phyloP scores from a whole-genome alignment of 2,329 filamentous ascomycete genomes.

The Simplicillium aogashimaense region DNA sequence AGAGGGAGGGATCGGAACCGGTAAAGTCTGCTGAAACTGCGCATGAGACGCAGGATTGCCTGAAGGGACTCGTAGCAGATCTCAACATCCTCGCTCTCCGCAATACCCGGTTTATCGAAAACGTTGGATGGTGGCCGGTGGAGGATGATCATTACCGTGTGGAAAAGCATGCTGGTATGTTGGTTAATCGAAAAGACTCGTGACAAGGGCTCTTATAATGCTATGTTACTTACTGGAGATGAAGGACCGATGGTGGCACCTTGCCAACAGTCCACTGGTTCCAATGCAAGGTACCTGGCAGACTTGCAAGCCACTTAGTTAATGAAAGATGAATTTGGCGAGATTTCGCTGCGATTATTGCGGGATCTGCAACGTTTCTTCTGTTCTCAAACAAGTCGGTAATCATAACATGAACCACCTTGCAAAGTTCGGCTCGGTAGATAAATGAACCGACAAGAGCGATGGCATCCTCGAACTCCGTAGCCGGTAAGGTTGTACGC shows the following conservation, averaged over 20 bases:
- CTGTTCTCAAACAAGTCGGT: conserved; percentile 40
- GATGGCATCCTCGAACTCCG: conserved; percentile 34
- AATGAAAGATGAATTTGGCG: conserved; percentile 35
- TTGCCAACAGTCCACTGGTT: conserved; percentile 38
- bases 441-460: conserved; percentile 33
- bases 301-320: conserved; percentile 33
- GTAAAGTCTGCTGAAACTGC: conserved; percentile 32
- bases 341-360: conserved; percentile 29
- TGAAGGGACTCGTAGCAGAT: conserved; percentile 39
- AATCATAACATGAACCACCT: conserved; percentile 39
- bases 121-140: conserved; percentile 35
- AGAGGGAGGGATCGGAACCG: conserved; percentile 31
- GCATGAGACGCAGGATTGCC: conserved; percentile 32
- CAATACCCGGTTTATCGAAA: conserved; percentile 26
- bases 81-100: conserved; percentile 33
- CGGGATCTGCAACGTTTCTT: conserved; percentile 26
- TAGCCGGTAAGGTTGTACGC: conserved; percentile 29
- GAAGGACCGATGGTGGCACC: conserved; percentile 33
- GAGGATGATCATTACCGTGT: conserved; percentile 41
- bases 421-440: conserved; percentile 35
- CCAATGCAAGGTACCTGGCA: conserved; percentile 38
- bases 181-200: background rate
- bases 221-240: conserved; percentile 27
- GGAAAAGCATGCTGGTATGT: conserved; percentile 30
- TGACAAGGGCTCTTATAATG: background rate